Percentiles rank a stretch among this genome's conserved stretches.
phyloP scores from a whole-genome alignment of 139 green algal species.

The Dunaliella primolecta region DNA sequence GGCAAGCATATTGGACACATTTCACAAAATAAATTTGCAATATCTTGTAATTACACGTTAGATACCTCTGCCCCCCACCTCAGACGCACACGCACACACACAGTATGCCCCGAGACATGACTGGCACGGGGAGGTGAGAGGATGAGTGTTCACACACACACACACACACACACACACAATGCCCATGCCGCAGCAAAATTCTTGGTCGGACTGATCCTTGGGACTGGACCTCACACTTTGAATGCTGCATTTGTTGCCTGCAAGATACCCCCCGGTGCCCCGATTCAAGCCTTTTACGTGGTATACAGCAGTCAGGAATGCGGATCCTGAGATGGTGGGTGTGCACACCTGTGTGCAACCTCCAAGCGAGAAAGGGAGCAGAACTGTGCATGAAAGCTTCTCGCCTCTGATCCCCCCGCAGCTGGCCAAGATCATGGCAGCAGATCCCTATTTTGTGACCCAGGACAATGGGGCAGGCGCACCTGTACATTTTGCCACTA shows the following conservation, averaged over 20 bases:
- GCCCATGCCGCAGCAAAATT: too few species aligned
- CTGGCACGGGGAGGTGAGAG: constrained; percentile 42
- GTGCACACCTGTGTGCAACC: not conserved
- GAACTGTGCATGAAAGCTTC: not conserved
- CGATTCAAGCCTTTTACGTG: constrained; percentile 77
- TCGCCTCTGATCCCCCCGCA: constrained; percentile 17
- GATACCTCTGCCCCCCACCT: too few species aligned
- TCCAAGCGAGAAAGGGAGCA: not conserved
- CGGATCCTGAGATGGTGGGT: constrained; percentile 67
- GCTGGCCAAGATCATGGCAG: constrained; percentile 76
- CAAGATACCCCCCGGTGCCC: constrained; percentile 65
- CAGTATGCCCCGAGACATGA: constrained; percentile 62
- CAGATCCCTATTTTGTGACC: constrained; percentile 87
- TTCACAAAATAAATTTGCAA: too few species aligned
- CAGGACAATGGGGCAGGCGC: constrained; percentile 90
- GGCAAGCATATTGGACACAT: too few species aligned
- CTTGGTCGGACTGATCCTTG: too few species aligned
- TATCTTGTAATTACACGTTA: too few species aligned
- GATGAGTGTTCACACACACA: too few species aligned
- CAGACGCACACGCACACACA: too few species aligned
- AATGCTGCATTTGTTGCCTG: constrained; percentile 3
- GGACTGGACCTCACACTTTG: too few species aligned
- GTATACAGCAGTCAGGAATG: constrained; percentile 74
- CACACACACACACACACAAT: too few species aligned
- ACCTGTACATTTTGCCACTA: constrained; percentile 89